Base-by-base conservation (phyloP, 2,329 filamentous ascomycete species). In the Talaromyces pinophilus region DNA sequence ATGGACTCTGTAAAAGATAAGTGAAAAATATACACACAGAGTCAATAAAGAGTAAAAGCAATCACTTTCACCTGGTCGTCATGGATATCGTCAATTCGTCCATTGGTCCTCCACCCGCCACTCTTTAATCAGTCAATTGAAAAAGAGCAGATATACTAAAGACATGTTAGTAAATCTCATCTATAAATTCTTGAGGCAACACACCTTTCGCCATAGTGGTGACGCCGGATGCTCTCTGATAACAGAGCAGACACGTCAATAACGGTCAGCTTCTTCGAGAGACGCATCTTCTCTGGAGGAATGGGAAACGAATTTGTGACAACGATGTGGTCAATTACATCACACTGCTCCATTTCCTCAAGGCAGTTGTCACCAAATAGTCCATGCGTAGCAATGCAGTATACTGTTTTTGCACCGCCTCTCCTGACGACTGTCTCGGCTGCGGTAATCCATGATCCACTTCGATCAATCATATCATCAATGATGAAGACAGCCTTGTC, bases 391-490 rank as follows among this genome's bases (percentile, higher is more conserved):
- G 94, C 95, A 82, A 99, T 96, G 83, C 93, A 97, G 80, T 97
- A 98, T 42, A 99, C 95, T 79, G 91, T 95, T 72, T 92, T 96
- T 1, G 95, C 95, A 54, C 88, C 87, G 70, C 95, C 96, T 70
- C 91, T 88, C 84, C 98, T 98, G 63, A 97, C 92, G 1, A 97
- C 94, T 0, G 93, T 96, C 82, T 99, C 95, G 13, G 95, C 95
- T 6, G 95, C 95, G 5, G 94, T 94, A 71, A 99, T 96, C 95
- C 95, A 99, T 6, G 92, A 97, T 15, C 91, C 92, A 10, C 93
- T 89, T 82, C 97, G 97, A 81, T 99, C 95, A 74, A 99, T 97
- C 91, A 99, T 98, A 77, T 99, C 95, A 77, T 99, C 95, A 60
- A 99, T 91, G 68, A 99, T 93, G 76, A 99, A 90, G 63, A 98